Percentiles rank a stretch among this genome's conserved stretches.
phyloP scores from a whole-genome alignment of 768 basidiomycete genomes.

The Suillus sp. region DNA sequence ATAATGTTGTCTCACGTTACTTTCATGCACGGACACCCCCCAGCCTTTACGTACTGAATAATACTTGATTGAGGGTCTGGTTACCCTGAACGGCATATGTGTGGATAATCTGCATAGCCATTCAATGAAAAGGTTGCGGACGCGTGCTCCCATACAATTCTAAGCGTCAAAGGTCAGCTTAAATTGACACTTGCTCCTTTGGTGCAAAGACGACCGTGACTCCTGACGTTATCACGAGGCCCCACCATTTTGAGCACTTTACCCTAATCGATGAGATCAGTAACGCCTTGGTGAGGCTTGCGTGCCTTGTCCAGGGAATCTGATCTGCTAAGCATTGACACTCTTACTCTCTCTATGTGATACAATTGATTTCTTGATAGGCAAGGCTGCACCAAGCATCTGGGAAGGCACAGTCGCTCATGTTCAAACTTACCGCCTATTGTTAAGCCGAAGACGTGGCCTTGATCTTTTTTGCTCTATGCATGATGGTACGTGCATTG shows the following conservation, averaged over 20 bases:
- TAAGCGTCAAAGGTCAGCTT: constrained; percentile 1
- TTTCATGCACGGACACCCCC: constrained; percentile 35
- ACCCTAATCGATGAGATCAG: constrained; percentile 9
- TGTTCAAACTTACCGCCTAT: neutral
- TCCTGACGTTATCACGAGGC: neutral
- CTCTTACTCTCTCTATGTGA: neutral
- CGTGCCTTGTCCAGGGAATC: neutral
- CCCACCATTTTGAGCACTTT: constrained; percentile 2
- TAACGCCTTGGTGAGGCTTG: neutral
- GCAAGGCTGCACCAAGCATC: neutral
- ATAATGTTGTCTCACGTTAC: constrained; percentile 34
- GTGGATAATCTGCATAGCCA: neutral
- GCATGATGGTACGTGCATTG: neutral
- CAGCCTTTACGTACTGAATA: constrained; percentile 1
- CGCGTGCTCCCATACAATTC: neutral
- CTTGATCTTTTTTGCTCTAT: neutral
- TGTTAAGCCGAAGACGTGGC: neutral
- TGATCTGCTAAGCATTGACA: neutral
- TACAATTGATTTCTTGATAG: neutral
- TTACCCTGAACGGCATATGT: constrained; percentile 8
- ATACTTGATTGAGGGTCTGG: constrained; percentile 8
- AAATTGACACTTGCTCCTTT: neutral
- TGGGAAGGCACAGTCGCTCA: neutral
- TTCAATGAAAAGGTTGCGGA: neutral
- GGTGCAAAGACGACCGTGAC: neutral